Conservation (phyloP, 2,329 filamentous ascomycete genomes). For the Arthrinium phaeospermum region DNA sequence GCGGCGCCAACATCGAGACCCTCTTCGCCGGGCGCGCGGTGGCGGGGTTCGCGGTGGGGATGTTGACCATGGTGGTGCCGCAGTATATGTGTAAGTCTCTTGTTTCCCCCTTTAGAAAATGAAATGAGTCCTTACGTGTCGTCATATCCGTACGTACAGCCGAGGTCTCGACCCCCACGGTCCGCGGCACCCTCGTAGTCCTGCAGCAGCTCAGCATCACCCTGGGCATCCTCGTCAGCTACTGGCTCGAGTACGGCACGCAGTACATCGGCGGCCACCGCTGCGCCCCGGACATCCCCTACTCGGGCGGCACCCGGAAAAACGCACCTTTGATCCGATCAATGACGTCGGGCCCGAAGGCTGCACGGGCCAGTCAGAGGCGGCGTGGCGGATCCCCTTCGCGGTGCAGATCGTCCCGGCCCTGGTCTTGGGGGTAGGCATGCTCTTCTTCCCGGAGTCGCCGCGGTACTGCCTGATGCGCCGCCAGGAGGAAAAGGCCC, state of each 20-base stretch:
- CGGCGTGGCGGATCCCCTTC: slow-evolving; percentile 54
- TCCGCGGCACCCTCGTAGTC: slow-evolving; percentile 54
- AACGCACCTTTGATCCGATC: slow-evolving; percentile 49
- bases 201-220: slow-evolving; percentile 50
- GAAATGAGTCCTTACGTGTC: slow-evolving; percentile 28
- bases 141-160: slow-evolving; percentile 50
- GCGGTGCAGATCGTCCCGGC: slow-evolving; percentile 61
- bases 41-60: slow-evolving; percentile 51
- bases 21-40: slow-evolving; percentile 49
- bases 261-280: slow-evolving; percentile 49
- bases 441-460: slow-evolving; percentile 37
- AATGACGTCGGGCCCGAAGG: slow-evolving; percentile 46
- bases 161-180: slow-evolving; percentile 54
- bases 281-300: slow-evolving; percentile 53
- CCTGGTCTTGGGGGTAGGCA: slow-evolving; percentile 37
- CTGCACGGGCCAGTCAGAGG: slow-evolving; percentile 50
- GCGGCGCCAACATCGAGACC: slow-evolving; percentile 45
- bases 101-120: not conserved
- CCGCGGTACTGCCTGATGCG: slow-evolving; percentile 43
- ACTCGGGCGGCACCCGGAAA: slow-evolving; percentile 48
- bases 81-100: slow-evolving; percentile 32
- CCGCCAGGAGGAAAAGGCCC: slow-evolving; percentile 38
- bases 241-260: slow-evolving; percentile 50
- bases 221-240: slow-evolving; percentile 48
- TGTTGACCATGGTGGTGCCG: slow-evolving; percentile 41